phyloP scores from a whole-genome alignment of 352 stramenopile genomes.

The Phytophthora citrophthora region DNA sequence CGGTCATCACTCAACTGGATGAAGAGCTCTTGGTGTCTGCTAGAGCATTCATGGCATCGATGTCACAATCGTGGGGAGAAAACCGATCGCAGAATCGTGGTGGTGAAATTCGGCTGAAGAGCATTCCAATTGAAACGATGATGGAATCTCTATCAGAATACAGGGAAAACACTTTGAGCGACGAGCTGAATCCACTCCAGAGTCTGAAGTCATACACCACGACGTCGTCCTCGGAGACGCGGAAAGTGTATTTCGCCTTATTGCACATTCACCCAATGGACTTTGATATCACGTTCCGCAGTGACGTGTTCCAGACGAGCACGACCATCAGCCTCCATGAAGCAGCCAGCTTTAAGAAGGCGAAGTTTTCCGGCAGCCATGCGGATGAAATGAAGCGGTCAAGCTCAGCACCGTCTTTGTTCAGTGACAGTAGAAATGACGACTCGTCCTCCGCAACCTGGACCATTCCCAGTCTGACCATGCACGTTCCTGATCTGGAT shows the following conservation, averaged over 20 bases:
- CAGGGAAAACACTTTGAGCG: constrained; percentile 76
- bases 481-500: constrained; percentile 90
- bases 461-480: constrained; percentile 87
- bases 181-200: constrained; percentile 81
- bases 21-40: constrained; percentile 84
- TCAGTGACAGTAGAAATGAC: constrained; percentile 36
- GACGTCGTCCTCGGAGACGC: constrained; percentile 71
- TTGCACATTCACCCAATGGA: constrained; percentile 90
- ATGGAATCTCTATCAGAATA: constrained; percentile 75
- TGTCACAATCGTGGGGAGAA: constrained; percentile 70
- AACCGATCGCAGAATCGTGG: constrained; percentile 73
- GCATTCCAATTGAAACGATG: constrained; percentile 84
- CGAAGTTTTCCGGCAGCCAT: constrained; percentile 29
- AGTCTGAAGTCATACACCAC: constrained; percentile 72
- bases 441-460: constrained; percentile 67
- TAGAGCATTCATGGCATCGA: constrained; percentile 78
- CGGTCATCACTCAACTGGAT: constrained; percentile 84
- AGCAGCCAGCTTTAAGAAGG: constrained; percentile 56
- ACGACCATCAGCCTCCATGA: constrained; percentile 67
- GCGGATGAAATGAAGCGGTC: constrained; percentile 40
- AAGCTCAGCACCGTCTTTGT: constrained; percentile 27
- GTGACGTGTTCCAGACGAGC: constrained; percentile 82
- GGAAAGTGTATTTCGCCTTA: constrained; percentile 90
- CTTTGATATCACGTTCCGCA: constrained; percentile 89
- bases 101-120: constrained; percentile 84